A percentile compares a stretch with the other conserved stretches of the same genome.
phyloP scores from a whole-genome alignment of 805 yeast genomes.

The Hyphopichia homilentoma region DNA sequence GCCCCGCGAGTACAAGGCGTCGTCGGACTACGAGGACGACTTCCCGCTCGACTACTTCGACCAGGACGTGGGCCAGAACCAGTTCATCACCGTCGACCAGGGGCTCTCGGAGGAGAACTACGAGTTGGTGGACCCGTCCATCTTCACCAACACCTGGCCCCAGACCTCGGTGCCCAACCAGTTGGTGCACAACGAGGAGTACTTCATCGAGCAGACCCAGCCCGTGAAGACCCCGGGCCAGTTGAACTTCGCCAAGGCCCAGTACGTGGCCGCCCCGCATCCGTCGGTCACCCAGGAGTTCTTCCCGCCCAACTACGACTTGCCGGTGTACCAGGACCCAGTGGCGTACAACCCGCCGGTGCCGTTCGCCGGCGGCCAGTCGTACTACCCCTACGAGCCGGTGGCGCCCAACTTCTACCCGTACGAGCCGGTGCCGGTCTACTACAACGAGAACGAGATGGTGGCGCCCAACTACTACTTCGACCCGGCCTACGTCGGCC shows the following conservation, averaged over 20 bases:
- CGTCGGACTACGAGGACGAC: constrained; percentile 52
- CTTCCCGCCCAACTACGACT: background rate
- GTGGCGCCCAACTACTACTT: too few relatives aligned
- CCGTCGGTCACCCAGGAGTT: constrained; percentile 2
- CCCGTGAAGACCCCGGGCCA: constrained; percentile 39
- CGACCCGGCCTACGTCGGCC: too few relatives aligned
- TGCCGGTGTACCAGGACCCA: background rate
- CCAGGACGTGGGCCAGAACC: constrained; percentile 10
- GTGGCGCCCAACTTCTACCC: too few relatives aligned
- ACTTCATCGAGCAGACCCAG: constrained; percentile 49
- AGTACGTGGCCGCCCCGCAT: constrained; percentile 1
- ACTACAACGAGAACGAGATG: too few relatives aligned
- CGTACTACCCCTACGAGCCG: too few relatives aligned
- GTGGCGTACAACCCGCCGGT: too few relatives aligned
- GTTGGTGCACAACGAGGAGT: constrained; percentile 42
- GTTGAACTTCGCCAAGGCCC: constrained; percentile 13
- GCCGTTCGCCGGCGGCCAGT: too few relatives aligned
- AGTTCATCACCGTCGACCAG: constrained; percentile 21
- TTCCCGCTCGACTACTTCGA: constrained; percentile 67
- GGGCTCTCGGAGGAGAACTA: constrained; percentile 15
- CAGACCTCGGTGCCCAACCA: constrained; percentile 21
- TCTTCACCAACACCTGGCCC: constrained; percentile 12
- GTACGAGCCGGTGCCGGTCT: too few relatives aligned
- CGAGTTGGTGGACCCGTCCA: constrained; percentile 15
- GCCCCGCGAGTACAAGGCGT: constrained; percentile 17